Base-by-base conservation (phyloP, 2,329 filamentous ascomycete genomes). In the Sclerotinia borealis region DNA sequence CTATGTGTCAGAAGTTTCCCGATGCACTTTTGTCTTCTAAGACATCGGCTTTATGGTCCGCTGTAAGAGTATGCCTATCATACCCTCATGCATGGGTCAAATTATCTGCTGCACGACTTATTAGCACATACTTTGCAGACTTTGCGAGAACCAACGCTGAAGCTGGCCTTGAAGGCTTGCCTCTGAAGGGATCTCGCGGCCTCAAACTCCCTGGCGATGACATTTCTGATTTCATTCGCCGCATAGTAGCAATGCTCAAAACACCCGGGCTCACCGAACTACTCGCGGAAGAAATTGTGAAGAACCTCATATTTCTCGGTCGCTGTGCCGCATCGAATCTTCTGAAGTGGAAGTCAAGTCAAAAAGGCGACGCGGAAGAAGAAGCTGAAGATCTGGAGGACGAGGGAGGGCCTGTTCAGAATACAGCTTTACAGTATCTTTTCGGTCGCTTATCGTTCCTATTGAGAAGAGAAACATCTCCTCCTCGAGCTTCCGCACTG, bases 221-320 rank as follows among this genome's bases (percentile, higher is more conserved):
- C 63, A 85, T 96, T 77, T 76, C 78, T 76, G 84, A 78, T 73
- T 82, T 81, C 75, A 84, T 81, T 65, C 78, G 80, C 17, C 75
- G 82, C 15, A 76, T 76, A 0, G 76, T 84, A 9, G 75, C 78
- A 52, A 80, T 83, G 22, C 73, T 96, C 50, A 85, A 85, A 54
- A 84, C 84, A 0, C 80, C 83, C 0, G 83, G 83, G 59, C 75
- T 93, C 9, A 86, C 88, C 19, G 88, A 95, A 71, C 82, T 86
- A 11, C 79, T 98, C n/a, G 90, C 90, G 1, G 81, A 85, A 48
- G 91, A 96, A 73, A 87, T 87, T 15, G 85, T 91, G 4, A 89
- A 92, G 68, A 92, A 96, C 67, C 79, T 96, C 41, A 82, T 93
- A 43, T 96, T 96, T 79, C 80, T 99, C 0, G 91, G 87, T 48